Conservation (phyloP, 202 grass and related monocot species). For the Zizania palustris region DNA sequence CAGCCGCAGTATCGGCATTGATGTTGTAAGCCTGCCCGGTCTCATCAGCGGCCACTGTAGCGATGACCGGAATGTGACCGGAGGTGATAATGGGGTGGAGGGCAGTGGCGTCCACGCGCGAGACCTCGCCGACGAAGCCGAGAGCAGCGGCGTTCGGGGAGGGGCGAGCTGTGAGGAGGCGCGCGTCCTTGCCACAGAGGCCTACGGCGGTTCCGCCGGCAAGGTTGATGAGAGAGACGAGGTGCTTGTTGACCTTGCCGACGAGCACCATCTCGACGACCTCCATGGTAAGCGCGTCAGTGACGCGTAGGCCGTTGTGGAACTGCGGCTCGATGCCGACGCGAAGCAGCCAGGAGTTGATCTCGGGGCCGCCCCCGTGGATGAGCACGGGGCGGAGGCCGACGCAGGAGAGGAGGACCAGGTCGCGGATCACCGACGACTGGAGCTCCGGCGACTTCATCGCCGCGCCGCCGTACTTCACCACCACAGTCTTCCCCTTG, state of each 20-base stretch:
- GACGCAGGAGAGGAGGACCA: slow-evolving; percentile 84
- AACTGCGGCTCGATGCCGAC: slow-evolving; percentile 73
- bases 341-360: slow-evolving; percentile 77
- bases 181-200: slow-evolving; percentile 88
- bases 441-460: slow-evolving; percentile 83
- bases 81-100: slow-evolving; percentile 61
- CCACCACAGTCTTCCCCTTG: slow-evolving; percentile 84
- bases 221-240: slow-evolving; percentile 80
- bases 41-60: slow-evolving; percentile 79
- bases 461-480: slow-evolving; percentile 89
- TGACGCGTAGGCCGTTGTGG: slow-evolving; percentile 78
- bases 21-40: slow-evolving; percentile 80
- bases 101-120: slow-evolving; percentile 65
- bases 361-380: slow-evolving; percentile 72
- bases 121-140: slow-evolving; percentile 75
- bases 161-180: slow-evolving; percentile 76
- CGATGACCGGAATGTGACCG: slow-evolving; percentile 84
- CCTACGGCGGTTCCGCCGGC: slow-evolving; percentile 63
- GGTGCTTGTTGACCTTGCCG: slow-evolving; percentile 88
- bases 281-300: slow-evolving; percentile 79
- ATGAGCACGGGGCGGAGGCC: slow-evolving; percentile 74
- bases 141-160: slow-evolving; percentile 65
- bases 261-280: slow-evolving; percentile 96
- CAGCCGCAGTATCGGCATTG: slow-evolving; percentile 74
- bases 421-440: slow-evolving; percentile 75